Conservation (phyloP, 169 alveolate genomes). For the Plasmodium billcollinsi region DNA sequence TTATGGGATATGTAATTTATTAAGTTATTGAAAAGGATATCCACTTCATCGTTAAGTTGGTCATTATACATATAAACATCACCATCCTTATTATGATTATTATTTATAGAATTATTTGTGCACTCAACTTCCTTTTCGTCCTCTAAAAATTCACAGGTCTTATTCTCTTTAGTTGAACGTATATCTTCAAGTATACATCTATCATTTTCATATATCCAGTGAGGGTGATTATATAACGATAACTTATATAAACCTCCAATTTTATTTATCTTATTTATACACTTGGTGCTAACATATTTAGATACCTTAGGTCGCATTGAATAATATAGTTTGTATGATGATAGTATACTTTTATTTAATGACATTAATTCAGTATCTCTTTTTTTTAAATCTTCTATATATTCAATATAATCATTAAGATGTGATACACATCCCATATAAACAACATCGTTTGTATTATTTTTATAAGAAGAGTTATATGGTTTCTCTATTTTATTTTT, state of each 20-base stretch:
- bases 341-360: constrained; percentile 30
- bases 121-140: background rate
- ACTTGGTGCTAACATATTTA: constrained; percentile 57
- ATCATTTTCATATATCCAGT: constrained; percentile 4
- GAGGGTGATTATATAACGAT: constrained; percentile 77
- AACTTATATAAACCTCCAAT: constrained; percentile 78
- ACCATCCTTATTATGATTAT: background rate
- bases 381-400: constrained; percentile 29
- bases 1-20: background rate
- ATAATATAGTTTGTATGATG: constrained; percentile 59
- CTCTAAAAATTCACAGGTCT: background rate
- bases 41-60: background rate
- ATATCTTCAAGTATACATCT: too few relatives aligned
- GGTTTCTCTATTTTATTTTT: background rate
- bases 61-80: background rate
- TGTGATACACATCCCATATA: constrained; percentile 41
- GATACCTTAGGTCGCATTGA: constrained; percentile 75
- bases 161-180: background rate
- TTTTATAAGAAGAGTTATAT: background rate
- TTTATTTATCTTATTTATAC: constrained; percentile 61
- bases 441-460: background rate
- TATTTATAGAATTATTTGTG: background rate
- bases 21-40: constrained; percentile 10
- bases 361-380: constrained; percentile 23
- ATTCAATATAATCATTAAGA: constrained; percentile 45